Percentiles rank a stretch among this genome's conserved stretches.
Evolutionary conservation across 2,329 filamentous ascomycete species (phyloP).

Genomic region (Colletotrichum cuscutae): DNA sequence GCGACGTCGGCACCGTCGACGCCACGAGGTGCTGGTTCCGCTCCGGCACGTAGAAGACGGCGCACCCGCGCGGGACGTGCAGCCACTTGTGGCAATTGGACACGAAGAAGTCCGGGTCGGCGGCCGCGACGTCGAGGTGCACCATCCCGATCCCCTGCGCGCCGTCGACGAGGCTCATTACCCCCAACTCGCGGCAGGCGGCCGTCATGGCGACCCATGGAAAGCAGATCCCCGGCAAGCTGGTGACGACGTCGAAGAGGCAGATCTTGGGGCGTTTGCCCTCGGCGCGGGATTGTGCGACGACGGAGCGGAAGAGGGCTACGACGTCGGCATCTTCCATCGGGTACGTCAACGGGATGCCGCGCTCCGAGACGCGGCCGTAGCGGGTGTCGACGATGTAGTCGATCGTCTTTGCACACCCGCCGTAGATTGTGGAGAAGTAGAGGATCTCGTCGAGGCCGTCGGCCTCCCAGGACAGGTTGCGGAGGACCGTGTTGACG

Average conservation of each 20-base stretch:
- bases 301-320: constrained; percentile 65
- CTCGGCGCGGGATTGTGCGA: constrained; percentile 60
- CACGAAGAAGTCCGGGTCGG: constrained; percentile 88
- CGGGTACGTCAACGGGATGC: constrained; percentile 75
- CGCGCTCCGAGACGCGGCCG: constrained; percentile 54
- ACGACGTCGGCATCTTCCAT: constrained; percentile 76
- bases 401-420: constrained; percentile 78
- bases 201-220: constrained; percentile 77
- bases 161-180: constrained; percentile 83
- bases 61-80: constrained; percentile 80
- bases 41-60: constrained; percentile 80
- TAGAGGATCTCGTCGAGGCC: constrained; percentile 83
- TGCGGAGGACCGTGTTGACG: constrained; percentile 83
- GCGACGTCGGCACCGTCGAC: constrained; percentile 81
- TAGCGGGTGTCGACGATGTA: constrained; percentile 75
- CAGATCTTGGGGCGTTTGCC: constrained; percentile 75
- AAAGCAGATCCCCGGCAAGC: constrained; percentile 80
- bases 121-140: constrained; percentile 69
- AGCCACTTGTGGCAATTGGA: constrained; percentile 95
- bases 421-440: constrained; percentile 83
- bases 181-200: constrained; percentile 72
- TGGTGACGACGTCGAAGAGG: constrained; percentile 84
- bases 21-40: constrained; percentile 81
- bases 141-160: constrained; percentile 89
- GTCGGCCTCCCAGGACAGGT: constrained; percentile 72